phyloP scores from a whole-genome alignment of 73 alveolate genomes.

The Paramecium tetraurelia region DNA sequence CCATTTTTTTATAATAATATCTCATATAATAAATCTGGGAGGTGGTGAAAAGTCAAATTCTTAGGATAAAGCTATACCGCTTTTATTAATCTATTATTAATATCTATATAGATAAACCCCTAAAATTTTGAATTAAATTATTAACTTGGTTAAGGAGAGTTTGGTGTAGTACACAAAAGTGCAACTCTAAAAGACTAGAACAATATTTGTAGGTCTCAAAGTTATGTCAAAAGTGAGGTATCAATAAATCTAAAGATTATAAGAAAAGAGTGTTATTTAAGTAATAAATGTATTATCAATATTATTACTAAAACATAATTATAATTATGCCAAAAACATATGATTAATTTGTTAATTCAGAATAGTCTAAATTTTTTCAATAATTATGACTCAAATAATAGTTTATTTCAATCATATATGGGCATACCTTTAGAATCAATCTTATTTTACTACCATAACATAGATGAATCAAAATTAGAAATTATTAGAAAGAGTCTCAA shows the following conservation, averaged over 20 bases:
- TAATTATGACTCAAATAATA: too few species aligned
- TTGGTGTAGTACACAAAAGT: slow-evolving; percentile 70
- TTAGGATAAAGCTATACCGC: neutral
- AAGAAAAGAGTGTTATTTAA: slow-evolving; percentile 82
- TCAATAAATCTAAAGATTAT: slow-evolving; percentile 51
- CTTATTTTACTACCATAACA: neutral
- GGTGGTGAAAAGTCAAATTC: neutral
- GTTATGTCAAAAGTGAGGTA: slow-evolving; percentile 63
- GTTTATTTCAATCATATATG: too few species aligned
- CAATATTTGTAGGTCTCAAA: slow-evolving; percentile 42
- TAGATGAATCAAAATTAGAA: too few species aligned
- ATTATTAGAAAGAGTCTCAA: neutral
- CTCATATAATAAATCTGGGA: neutral
- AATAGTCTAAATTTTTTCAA: too few species aligned
- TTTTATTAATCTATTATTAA: neutral
- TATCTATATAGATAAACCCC: neutral
- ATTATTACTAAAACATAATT: neutral
- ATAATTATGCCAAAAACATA: neutral
- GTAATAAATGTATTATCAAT: slow-evolving; percentile 78
- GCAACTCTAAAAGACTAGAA: slow-evolving; percentile 71
- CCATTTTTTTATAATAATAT: too few species aligned
- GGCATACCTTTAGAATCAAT: too few species aligned
- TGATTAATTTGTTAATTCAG: too few species aligned
- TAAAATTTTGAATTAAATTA: neutral
- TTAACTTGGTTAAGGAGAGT: slow-evolving; percentile 67